These are phyloP conservation scores for Linaria vulgaris DNA, from an alignment of 257 asterid genomes.

Conservation along the genomic window DNA sequence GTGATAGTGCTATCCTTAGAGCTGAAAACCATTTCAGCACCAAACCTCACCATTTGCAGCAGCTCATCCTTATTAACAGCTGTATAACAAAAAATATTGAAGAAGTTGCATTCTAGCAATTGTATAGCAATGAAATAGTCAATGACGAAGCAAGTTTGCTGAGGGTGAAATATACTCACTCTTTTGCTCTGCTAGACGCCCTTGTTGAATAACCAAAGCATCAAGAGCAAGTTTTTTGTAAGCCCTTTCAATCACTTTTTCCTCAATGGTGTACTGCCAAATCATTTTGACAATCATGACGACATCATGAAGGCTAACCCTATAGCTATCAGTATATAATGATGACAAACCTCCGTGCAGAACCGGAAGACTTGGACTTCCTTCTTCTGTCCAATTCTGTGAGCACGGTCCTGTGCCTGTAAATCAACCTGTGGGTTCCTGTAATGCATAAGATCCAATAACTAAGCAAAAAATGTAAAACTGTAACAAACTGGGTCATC, in stretches of 20 bases:
- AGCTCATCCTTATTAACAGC: conserved; percentile 98
- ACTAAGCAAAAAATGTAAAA: conserved; percentile 21
- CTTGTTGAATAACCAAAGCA: conserved; percentile 99
- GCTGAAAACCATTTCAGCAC: conserved; percentile 99
- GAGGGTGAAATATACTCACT: conserved; percentile 45
- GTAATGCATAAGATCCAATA: conserved; percentile 28
- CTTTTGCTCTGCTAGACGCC: conserved; percentile 93
- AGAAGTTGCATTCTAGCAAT: conserved; percentile 18
- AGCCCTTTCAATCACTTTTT: conserved; percentile 98
- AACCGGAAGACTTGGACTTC: conserved; percentile 98
- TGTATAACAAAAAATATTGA: conserved; percentile 33
- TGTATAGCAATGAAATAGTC: conserved; percentile 4
- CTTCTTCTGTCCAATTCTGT: conserved; percentile 98
- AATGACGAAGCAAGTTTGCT: conserved; percentile 2
- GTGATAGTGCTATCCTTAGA: conserved; percentile 99
- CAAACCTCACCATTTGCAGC: conserved; percentile 98
- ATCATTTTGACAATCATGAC: conserved; percentile 24
- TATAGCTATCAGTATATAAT: conserved; percentile 15
- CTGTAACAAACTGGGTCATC: conserved; percentile 27
- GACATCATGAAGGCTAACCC: conserved; percentile 1
- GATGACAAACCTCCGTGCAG: conserved; percentile 84
- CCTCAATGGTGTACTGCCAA: conserved; percentile 93
- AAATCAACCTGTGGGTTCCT: conserved; percentile 99
- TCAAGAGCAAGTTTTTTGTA: conserved; percentile 99
- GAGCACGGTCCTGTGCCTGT: conserved; percentile 99